These are phyloP conservation scores for Suhomyces maxii DNA, from an alignment of 1,139 yeast genomes.

Conservation along the genomic window DNA sequence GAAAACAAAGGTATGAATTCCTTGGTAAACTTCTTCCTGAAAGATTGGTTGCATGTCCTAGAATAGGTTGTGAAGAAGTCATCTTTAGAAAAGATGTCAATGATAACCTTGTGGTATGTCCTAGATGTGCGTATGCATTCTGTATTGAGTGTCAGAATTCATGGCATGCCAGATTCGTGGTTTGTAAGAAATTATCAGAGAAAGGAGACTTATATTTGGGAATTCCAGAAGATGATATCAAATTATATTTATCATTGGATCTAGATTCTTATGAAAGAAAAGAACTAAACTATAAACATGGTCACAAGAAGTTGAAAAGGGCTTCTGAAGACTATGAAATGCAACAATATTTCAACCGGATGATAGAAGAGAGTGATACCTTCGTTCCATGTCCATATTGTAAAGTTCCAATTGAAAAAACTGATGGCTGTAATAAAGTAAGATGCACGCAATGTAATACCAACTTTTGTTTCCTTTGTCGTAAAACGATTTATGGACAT, in stretches of 20 bases:
- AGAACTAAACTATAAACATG: conserved; percentile 50
- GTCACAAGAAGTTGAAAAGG: conserved; percentile 42
- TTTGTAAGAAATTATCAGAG: conserved; percentile 35
- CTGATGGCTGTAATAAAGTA: conserved; percentile 73
- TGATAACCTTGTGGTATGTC: conserved; percentile 55
- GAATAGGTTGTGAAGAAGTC: conserved; percentile 42
- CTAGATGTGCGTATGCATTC: conserved; percentile 55
- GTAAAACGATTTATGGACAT: conserved; percentile 33
- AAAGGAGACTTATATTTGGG: conserved; percentile 26
- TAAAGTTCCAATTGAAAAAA: conserved; percentile 51
- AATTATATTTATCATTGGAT: conserved; percentile 33
- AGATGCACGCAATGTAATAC: conserved; percentile 52
- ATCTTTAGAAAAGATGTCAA: conserved; percentile 50
- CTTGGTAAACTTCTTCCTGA: conserved; percentile 49
- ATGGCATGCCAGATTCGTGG: conserved; percentile 62
- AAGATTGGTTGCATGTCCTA: conserved; percentile 55
- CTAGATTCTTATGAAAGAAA: conserved; percentile 31
- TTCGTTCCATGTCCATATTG: conserved; percentile 59
- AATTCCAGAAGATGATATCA: conserved; percentile 46
- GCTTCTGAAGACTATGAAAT: conserved; percentile 49
- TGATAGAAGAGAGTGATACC: conserved; percentile 42
- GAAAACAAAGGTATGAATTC: conserved; percentile 43
- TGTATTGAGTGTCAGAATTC: conserved; percentile 61
- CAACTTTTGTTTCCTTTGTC: conserved; percentile 61
- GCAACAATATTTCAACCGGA: conserved; percentile 48